A percentile compares a stretch with the other conserved stretches of the same genome.
These are phyloP conservation scores for Evernia prunastri DNA, from an alignment of 495 filamentous ascomycete species.

Conservation along the genomic window DNA sequence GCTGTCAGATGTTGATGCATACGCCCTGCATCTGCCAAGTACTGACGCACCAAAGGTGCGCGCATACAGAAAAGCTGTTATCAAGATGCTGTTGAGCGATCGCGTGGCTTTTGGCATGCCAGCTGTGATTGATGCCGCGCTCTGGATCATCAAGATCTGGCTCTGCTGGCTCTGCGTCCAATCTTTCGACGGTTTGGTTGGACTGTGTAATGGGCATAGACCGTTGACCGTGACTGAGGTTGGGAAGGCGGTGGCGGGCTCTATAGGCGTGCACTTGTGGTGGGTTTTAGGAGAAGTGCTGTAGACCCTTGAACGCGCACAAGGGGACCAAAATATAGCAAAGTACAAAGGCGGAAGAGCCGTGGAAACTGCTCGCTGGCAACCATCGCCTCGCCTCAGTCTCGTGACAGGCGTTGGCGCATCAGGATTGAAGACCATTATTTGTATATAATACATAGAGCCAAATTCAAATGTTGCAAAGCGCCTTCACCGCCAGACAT, in stretches of 20 bases:
- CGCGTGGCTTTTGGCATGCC: slow-evolving; percentile 24
- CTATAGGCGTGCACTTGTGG: not conserved
- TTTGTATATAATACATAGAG: too few species aligned
- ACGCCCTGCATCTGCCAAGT: slow-evolving; percentile 8
- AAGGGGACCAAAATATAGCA: not conserved
- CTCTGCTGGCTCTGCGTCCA: slow-evolving; percentile 17
- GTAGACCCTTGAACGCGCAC: not conserved
- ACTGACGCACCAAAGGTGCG: not conserved
- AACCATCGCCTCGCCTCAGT: not conserved
- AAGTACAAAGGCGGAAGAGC: not conserved
- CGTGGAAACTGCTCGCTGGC: not conserved
- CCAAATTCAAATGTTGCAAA: too few species aligned
- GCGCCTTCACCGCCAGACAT: too few species aligned
- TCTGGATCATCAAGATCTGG: slow-evolving; percentile 14
- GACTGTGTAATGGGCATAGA: too few species aligned
- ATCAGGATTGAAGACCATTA: not conserved
- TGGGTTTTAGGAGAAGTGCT: not conserved
- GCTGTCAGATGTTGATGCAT: slow-evolving; percentile 23
- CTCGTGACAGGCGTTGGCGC: not conserved
- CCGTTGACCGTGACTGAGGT: not conserved
- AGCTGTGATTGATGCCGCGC: slow-evolving; percentile 22
- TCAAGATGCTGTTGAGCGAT: slow-evolving; percentile 27
- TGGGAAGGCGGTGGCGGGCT: not conserved
- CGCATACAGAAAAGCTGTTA: slow-evolving; percentile 20
- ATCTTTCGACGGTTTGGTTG: not conserved